These are phyloP conservation scores for Evernia prunastri DNA, from an alignment of 495 filamentous ascomycete genomes.

Conservation along the genomic window DNA sequence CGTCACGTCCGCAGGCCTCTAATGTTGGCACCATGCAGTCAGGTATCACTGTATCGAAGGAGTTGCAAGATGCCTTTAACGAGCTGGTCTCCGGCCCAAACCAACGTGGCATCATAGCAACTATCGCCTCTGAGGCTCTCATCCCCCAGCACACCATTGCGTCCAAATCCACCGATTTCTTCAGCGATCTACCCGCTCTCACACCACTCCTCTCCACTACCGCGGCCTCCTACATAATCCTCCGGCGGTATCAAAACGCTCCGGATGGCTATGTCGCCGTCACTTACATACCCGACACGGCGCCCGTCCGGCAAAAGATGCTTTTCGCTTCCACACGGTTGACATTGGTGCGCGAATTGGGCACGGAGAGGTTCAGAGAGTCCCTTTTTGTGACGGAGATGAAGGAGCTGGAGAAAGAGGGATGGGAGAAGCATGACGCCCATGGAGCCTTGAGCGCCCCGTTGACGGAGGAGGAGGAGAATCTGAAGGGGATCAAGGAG, in stretches of 20 bases:
- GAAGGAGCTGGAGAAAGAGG: slow-evolving; percentile 60
- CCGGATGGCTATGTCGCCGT: slow-evolving; percentile 57
- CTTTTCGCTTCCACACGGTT: slow-evolving; percentile 85
- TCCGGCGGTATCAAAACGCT: slow-evolving; percentile 56
- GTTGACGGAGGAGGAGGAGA: slow-evolving; percentile 82
- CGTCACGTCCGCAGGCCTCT: not conserved
- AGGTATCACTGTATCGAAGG: slow-evolving; percentile 49
- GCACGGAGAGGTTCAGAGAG: slow-evolving; percentile 77
- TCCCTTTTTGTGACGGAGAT: slow-evolving; percentile 70
- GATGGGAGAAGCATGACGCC: slow-evolving; percentile 68
- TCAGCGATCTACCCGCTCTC: slow-evolving; percentile 50
- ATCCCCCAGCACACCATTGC: slow-evolving; percentile 55
- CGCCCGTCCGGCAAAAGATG: slow-evolving; percentile 91
- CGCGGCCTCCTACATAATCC: slow-evolving; percentile 75
- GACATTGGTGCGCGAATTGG: slow-evolving; percentile 78
- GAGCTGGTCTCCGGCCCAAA: slow-evolving; percentile 55
- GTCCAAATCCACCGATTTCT: slow-evolving; percentile 51
- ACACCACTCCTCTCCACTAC: slow-evolving; percentile 63
- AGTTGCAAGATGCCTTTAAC: slow-evolving; percentile 79
- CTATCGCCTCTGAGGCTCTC: slow-evolving; percentile 70
- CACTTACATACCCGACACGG: slow-evolving; percentile 85
- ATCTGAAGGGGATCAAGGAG: slow-evolving; percentile 66
- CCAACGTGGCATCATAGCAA: slow-evolving; percentile 73
- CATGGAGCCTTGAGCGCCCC: slow-evolving; percentile 48
- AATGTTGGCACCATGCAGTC: slow-evolving; percentile 19